These are phyloP conservation scores for Coccomyxa subellipsoidea DNA, from an alignment of 163 green algal species.

Conservation along the genomic window DNA sequence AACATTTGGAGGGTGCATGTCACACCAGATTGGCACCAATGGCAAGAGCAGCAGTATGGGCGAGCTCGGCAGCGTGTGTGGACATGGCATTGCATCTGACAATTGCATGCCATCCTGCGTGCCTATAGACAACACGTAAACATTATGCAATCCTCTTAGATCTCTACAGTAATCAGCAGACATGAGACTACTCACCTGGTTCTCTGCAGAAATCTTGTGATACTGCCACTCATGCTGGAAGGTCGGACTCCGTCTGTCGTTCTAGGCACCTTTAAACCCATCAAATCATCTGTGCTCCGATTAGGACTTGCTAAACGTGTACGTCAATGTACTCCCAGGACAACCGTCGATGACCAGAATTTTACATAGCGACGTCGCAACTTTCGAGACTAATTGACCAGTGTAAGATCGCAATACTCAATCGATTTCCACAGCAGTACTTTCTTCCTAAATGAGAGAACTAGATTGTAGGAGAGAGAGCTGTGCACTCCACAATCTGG, in stretches of 20 bases:
- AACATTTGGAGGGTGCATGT: too few relatives aligned
- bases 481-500: background rate
- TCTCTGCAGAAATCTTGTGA: background rate
- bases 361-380: too few relatives aligned
- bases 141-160: too few relatives aligned
- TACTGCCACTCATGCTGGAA: background rate
- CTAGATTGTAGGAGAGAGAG: too few relatives aligned
- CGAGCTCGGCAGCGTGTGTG: background rate
- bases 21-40: conserved; percentile 64
- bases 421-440: too few relatives aligned
- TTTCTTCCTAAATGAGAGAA: too few relatives aligned
- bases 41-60: conserved; percentile 33
- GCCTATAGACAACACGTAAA: too few relatives aligned
- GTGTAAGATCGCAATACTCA: too few relatives aligned
- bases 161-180: too few relatives aligned
- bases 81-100: background rate
- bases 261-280: background rate
- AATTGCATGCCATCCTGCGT: background rate
- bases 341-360: too few relatives aligned
- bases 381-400: too few relatives aligned
- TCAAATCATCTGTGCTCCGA: background rate
- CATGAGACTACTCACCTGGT: background rate
- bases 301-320: background rate
- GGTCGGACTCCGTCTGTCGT: background rate
- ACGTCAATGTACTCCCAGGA: too few relatives aligned